Evolutionary conservation across 805 yeast genomes (phyloP).

Genomic region (Teunomyces tritomae): DNA sequence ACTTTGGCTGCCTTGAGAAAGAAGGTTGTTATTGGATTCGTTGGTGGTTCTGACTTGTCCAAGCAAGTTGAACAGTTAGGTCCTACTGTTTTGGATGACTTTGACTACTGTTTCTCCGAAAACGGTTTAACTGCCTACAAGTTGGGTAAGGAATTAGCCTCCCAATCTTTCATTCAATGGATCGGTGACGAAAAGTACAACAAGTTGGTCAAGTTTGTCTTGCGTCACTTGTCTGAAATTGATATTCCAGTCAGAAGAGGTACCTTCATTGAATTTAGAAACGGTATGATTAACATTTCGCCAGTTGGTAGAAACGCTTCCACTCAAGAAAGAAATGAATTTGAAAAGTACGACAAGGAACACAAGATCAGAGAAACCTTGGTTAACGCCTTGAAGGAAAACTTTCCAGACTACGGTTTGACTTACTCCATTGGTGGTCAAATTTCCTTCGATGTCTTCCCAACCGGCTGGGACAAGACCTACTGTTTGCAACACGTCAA

Average conservation of each 20-base stretch:
- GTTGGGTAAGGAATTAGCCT: conserved; percentile 80
- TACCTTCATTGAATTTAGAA: conserved; percentile 97
- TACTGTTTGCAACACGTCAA: conserved; percentile 93
- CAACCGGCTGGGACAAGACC: conserved; percentile 99
- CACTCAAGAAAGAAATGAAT: conserved; percentile 89
- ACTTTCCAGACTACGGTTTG: conserved; percentile 79
- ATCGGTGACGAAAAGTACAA: conserved; percentile 94
- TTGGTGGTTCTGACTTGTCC: conserved; percentile 93
- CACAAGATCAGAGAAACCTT: conserved; percentile 80
- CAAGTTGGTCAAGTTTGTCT: conserved; percentile 78
- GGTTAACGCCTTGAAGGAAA: conserved; percentile 79
- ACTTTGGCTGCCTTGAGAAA: conserved; percentile 74
- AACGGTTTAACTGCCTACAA: conserved; percentile 98
- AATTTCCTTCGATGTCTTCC: conserved; percentile 98
- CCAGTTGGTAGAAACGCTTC: conserved; percentile 99
- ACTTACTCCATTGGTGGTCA: conserved; percentile 99
- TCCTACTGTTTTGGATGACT: conserved; percentile 64
- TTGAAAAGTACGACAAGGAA: conserved; percentile 76
- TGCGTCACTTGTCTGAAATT: conserved; percentile 77
- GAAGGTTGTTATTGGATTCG: conserved; percentile 94
- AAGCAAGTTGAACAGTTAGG: conserved; percentile 98
- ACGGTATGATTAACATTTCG: conserved; percentile 97
- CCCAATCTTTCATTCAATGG: conserved; percentile 94
- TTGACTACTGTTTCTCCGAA: conserved; percentile 96
- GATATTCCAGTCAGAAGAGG: conserved; percentile 98